Conservation (phyloP, 2,329 filamentous ascomycete genomes). For the Nemania abortiva region DNA sequence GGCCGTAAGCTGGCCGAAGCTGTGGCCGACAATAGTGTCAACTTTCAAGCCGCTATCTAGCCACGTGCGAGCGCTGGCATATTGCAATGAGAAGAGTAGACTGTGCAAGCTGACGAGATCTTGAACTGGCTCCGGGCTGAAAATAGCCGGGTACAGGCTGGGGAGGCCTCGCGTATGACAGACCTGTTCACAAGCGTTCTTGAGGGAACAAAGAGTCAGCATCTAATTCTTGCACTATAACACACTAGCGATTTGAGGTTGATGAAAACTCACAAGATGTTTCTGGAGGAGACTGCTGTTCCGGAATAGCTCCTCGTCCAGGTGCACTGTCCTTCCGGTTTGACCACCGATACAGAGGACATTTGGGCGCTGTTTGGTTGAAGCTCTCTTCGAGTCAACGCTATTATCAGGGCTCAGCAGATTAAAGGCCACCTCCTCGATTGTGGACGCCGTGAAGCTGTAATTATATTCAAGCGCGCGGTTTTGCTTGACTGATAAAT, state of each 20-base stretch:
- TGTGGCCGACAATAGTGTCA: slow-evolving; percentile 53
- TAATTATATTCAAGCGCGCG: too few species aligned
- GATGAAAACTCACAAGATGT: not conserved
- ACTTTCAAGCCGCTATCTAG: slow-evolving; percentile 52
- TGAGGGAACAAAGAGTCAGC: not conserved
- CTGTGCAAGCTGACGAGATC: slow-evolving; percentile 52
- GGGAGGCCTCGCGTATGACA: not conserved
- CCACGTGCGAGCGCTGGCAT: slow-evolving; percentile 47
- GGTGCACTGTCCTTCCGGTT: slow-evolving; percentile 44
- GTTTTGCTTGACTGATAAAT: too few species aligned
- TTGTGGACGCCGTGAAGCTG: not conserved
- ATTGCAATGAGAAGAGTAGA: slow-evolving; percentile 52
- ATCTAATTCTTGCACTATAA: too few species aligned
- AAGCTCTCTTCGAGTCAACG: not conserved
- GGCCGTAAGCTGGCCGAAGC: slow-evolving; percentile 57
- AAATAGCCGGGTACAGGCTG: slow-evolving; percentile 1
- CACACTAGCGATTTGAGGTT: not conserved
- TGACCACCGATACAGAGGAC: slow-evolving; percentile 57
- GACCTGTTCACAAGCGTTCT: slow-evolving; percentile 2
- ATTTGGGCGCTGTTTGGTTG: slow-evolving; percentile 32
- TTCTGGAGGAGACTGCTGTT: slow-evolving; percentile 3
- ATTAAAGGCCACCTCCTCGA: not conserved
- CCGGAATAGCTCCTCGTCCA: slow-evolving; percentile 47
- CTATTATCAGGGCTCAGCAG: not conserved
- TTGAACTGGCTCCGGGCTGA: not conserved